phyloP scores from a whole-genome alignment of 2,329 filamentous ascomycete species.

The Alternaria brassicicola region DNA sequence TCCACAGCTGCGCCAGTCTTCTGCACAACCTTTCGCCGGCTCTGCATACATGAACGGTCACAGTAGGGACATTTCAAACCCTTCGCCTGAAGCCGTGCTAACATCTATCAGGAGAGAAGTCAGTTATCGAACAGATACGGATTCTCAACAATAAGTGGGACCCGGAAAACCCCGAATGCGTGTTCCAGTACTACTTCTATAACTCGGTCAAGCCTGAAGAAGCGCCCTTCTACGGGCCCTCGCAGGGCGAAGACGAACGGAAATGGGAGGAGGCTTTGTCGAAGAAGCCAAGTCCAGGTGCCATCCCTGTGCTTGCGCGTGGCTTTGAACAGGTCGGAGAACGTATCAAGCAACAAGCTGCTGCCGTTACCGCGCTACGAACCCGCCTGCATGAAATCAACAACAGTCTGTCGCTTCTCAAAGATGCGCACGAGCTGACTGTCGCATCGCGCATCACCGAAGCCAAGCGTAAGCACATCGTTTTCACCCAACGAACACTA shows the following conservation, averaged over 20 bases:
- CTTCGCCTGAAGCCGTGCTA: slow-evolving; percentile 6
- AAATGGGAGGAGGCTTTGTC: slow-evolving; percentile 86
- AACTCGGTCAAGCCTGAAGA: slow-evolving; percentile 77
- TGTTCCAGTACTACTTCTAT: slow-evolving; percentile 86
- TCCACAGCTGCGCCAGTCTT: slow-evolving; percentile 44
- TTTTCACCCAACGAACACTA: slow-evolving; percentile 74
- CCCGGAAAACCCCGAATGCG: slow-evolving; percentile 69
- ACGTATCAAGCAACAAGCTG: slow-evolving; percentile 74
- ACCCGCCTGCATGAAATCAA: slow-evolving; percentile 80
- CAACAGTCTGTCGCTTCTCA: slow-evolving; percentile 71
- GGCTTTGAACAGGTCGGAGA: slow-evolving; percentile 76
- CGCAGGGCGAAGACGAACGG: slow-evolving; percentile 71
- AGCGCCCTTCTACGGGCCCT: slow-evolving; percentile 77
- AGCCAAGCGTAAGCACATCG: slow-evolving; percentile 73
- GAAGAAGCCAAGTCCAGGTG: slow-evolving; percentile 76
- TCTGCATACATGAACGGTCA: slow-evolving; percentile 34
- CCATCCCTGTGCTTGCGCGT: slow-evolving; percentile 75
- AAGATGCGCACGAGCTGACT: slow-evolving; percentile 77
- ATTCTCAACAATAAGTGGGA: slow-evolving; percentile 77
- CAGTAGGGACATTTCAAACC: slow-evolving; percentile 24
- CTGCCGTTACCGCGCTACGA: slow-evolving; percentile 72
- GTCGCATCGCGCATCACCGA: slow-evolving; percentile 76
- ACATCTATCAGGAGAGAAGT: slow-evolving; percentile 65
- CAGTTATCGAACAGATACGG: slow-evolving; percentile 74
- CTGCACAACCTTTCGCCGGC: slow-evolving; percentile 34